Base-by-base conservation (phyloP, 176 grass and related monocot genomes). In the Raddia distichophylla region DNA sequence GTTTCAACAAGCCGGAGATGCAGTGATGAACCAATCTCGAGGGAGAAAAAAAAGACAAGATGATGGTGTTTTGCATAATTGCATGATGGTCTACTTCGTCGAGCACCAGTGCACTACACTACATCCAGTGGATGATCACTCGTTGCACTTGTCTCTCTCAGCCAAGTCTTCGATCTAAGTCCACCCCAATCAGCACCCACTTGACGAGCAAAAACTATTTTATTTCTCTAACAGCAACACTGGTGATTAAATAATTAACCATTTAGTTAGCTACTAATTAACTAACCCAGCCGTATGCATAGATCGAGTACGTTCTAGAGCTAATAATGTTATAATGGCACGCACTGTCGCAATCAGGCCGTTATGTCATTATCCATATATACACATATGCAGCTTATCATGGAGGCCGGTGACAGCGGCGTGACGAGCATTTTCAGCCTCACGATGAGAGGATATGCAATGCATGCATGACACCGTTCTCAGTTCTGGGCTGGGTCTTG, bases 291-390 rank as follows among this genome's bases (percentile, higher is more conserved):
- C 15, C 20, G 20, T 51, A 27, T 27, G 27, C 27, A 27, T 1
- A 75, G 42, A 42, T 40, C 37, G 37, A 40, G 37, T 40, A 3
- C 37, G 56, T 34, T 33, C 19, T 71, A 12, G 8, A 59, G 19
- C 10, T 60, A 71, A 71, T 60, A 8, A 47, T 40, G 27, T 27
- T 27, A 27, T 27, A 27, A 40, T n/a, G 4, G 49, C 9, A 72
- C 11, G 15, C 64, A 69, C 16, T 10, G 13, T 70, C 64, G 10
- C 65, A 53, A 71, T 85, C 54, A 43, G 62, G 54, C 64, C 7
- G 54, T 85, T 77, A 78, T 42, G 32, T 62, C 46, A 42, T 18
- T 53, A 74, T 71, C 55, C 32, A 56, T 20, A 3, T 27, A 16
- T 35, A n/a, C 5, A 4, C 17, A 54, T 43, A 34, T 18, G 34